These are phyloP conservation scores for Volvariella volvacea DNA, from an alignment of 1,284 basidiomycete genomes.

Conservation along the genomic window DNA sequence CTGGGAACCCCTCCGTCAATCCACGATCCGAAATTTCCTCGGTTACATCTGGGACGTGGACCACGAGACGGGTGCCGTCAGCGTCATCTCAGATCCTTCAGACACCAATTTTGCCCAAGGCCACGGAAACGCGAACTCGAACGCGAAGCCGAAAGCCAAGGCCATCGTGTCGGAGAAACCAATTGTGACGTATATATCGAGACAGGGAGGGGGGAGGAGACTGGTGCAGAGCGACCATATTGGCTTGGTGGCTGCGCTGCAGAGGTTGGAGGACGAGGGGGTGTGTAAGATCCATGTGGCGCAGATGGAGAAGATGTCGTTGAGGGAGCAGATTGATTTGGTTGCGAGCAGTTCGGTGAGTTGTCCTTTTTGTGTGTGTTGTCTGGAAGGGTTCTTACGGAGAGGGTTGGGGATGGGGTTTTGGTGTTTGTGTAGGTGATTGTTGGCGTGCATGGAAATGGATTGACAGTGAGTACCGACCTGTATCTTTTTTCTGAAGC, in stretches of 20 bases:
- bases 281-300: conserved; percentile 27
- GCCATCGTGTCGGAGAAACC: conserved; percentile 12
- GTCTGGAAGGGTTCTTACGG: conserved; percentile 1
- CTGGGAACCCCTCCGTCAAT: conserved; percentile 29
- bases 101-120: too few relatives aligned
- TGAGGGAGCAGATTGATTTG: conserved; percentile 28
- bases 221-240: conserved; percentile 25
- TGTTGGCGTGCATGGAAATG: conserved; percentile 37
- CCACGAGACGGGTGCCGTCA: neutral
- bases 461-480: conserved; percentile 27
- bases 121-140: too few relatives aligned
- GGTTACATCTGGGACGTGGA: conserved; percentile 17
- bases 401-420: conserved; percentile 1
- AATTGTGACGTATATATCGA: conserved; percentile 32
- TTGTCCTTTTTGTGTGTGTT: conserved; percentile 4
- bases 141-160: neutral
- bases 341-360: conserved; percentile 29
- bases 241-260: conserved; percentile 23
- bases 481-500: conserved; percentile 1
- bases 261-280: conserved; percentile 23
- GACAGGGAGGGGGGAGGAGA: conserved; percentile 26
- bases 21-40: conserved; percentile 25
- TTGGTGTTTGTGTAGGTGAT: conserved; percentile 22
- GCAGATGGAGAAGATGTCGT: conserved; percentile 25
- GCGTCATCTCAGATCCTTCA: too few relatives aligned